These are phyloP conservation scores for Leptomonas pyrrhocoris DNA, from an alignment of 208 protist species.

Conservation along the genomic window DNA sequence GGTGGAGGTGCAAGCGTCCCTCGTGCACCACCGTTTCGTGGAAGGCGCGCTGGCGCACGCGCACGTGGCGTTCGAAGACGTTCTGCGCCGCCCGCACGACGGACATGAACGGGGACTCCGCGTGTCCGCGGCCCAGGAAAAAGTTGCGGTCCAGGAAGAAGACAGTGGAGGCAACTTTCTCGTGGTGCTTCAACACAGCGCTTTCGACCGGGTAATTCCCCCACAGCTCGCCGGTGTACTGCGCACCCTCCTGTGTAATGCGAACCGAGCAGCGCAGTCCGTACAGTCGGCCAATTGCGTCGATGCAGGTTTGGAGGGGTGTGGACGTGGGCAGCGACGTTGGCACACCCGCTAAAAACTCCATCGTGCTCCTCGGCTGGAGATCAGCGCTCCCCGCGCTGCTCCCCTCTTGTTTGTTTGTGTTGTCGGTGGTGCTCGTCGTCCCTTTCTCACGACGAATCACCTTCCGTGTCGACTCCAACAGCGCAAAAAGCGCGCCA, in stretches of 20 bases:
- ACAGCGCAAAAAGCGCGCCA: conserved; percentile 10
- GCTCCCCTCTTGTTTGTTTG: not conserved
- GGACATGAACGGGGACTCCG: conserved; percentile 10
- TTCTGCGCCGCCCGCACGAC: conserved; percentile 40
- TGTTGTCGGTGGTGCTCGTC: not conserved
- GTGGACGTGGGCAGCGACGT: conserved; percentile 15
- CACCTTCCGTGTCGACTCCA: not conserved
- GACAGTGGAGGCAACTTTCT: not conserved
- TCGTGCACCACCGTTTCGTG: conserved; percentile 4
- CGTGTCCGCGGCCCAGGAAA: conserved; percentile 23
- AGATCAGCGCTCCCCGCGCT: not conserved
- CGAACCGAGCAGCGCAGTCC: conserved; percentile 21
- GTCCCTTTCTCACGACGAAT: not conserved
- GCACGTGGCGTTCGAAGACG: conserved; percentile 47
- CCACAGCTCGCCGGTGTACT: conserved; percentile 30
- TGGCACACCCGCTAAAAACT: conserved; percentile 6
- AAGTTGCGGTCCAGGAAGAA: conserved; percentile 25
- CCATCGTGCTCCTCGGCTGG: not conserved
- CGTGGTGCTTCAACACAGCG: conserved; percentile 1
- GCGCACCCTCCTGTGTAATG: conserved; percentile 13
- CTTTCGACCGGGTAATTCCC: conserved; percentile 17
- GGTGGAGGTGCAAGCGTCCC: conserved; percentile 11
- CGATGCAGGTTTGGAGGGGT: conserved; percentile 29
- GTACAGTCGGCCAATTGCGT: conserved; percentile 32
- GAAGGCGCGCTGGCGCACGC: conserved; percentile 24